phyloP scores from a whole-genome alignment of 2,329 filamentous ascomycete genomes.

The Aureobasidium sp. region DNA sequence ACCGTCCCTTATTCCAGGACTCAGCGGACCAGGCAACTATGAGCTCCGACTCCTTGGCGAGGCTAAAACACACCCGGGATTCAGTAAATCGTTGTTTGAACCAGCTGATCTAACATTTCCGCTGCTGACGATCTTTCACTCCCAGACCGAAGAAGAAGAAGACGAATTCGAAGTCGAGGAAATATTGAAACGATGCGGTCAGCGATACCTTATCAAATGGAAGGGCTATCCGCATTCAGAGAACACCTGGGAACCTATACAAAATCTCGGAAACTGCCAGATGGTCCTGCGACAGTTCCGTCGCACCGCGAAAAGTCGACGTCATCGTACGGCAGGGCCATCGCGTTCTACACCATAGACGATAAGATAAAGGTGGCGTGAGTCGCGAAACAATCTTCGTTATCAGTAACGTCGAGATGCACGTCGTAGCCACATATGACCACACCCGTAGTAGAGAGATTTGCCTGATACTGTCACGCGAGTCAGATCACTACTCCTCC shows the following conservation, averaged over 20 bases:
- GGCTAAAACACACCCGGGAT: not conserved
- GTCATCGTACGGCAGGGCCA: too few relatives aligned
- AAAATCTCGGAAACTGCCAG: not conserved
- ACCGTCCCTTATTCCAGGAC: constrained; percentile 14
- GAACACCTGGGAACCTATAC: not conserved
- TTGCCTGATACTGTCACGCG: too few relatives aligned
- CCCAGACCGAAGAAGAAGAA: not conserved
- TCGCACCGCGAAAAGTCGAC: too few relatives aligned
- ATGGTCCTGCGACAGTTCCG: too few relatives aligned
- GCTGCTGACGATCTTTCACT: not conserved
- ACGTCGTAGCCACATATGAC: too few relatives aligned
- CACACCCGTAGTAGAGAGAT: too few relatives aligned
- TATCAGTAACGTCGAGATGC: too few relatives aligned
- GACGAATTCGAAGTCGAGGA: not conserved
- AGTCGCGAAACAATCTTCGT: not conserved
- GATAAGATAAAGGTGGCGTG: not conserved
- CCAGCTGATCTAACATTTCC: not conserved
- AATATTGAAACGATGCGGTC: not conserved
- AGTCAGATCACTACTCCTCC: too few relatives aligned
- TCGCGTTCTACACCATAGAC: too few relatives aligned
- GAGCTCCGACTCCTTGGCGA: not conserved
- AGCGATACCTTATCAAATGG: constrained; percentile 7
- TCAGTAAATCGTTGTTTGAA: not conserved
- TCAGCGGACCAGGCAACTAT: constrained; percentile 3
- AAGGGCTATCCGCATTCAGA: not conserved